A percentile compares a stretch with the other conserved stretches of the same genome.
Conservation (phyloP, 1,284 basidiomycete genomes). For the Ganoderma multipileum region DNA sequence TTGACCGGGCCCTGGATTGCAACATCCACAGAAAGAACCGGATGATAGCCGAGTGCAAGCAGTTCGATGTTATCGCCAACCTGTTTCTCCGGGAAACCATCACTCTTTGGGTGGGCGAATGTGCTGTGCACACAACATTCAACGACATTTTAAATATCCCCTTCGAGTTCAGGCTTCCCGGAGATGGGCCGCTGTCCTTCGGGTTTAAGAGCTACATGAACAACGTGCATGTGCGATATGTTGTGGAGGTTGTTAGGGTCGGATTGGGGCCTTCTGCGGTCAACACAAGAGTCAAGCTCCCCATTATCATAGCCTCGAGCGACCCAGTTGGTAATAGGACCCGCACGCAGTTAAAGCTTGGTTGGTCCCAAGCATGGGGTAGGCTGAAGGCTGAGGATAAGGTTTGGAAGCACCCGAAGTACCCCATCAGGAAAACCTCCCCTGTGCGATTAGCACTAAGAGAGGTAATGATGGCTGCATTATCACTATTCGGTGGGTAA, state of each 20-base stretch:
- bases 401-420: slow-evolving; percentile 25
- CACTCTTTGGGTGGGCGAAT: slow-evolving; percentile 16
- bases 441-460: too few species aligned
- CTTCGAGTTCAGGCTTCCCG: slow-evolving; percentile 20
- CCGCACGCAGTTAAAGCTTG: slow-evolving; percentile 22
- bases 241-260: slow-evolving; percentile 20
- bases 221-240: slow-evolving; percentile 24
- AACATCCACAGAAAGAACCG: slow-evolving; percentile 17
- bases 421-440: too few species aligned
- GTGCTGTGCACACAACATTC: slow-evolving; percentile 8
- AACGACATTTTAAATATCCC: slow-evolving; percentile 18
- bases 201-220: slow-evolving; percentile 26
- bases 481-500: too few species aligned
- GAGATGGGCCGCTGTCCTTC: slow-evolving; percentile 24
- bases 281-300: slow-evolving; percentile 18
- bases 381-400: slow-evolving; percentile 20
- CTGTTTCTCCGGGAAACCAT: slow-evolving; percentile 19
- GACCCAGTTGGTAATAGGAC: slow-evolving; percentile 22
- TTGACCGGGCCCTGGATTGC: neutral
- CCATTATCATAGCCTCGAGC: slow-evolving; percentile 19
- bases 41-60: slow-evolving; percentile 8
- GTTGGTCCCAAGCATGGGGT: slow-evolving; percentile 26
- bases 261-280: slow-evolving; percentile 19
- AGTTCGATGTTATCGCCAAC: slow-evolving; percentile 16
- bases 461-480: too few species aligned